Evolutionary conservation across 2,329 filamentous ascomycete species (phyloP).

Genomic region (Sarocladium oryzae): DNA sequence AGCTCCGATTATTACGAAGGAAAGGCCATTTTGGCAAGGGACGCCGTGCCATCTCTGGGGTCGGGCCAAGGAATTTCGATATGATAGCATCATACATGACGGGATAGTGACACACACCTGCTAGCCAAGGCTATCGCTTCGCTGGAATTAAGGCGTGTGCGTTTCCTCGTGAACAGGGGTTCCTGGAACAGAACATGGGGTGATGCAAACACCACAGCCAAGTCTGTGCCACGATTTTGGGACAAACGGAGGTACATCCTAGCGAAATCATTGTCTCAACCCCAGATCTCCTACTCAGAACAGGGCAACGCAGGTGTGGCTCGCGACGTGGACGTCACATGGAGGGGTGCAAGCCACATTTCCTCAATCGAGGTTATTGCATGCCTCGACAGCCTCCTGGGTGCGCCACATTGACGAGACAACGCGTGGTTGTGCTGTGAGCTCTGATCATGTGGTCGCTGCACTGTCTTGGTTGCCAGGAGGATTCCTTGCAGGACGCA

Average conservation of each 20-base stretch:
- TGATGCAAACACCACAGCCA: background rate
- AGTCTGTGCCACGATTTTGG: background rate
- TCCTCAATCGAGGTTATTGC: background rate
- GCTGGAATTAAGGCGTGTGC: background rate
- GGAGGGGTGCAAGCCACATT: conserved; percentile 3
- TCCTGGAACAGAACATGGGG: background rate
- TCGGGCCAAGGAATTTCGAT: background rate
- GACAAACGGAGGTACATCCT: too few relatives aligned
- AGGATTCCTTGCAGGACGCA: background rate
- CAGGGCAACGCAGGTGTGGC: background rate
- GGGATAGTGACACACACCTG: background rate
- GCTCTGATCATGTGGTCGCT: background rate
- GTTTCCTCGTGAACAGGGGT: conserved; percentile 1
- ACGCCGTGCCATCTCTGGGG: background rate
- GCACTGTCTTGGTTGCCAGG: background rate
- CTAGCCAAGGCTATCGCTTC: conserved; percentile 3
- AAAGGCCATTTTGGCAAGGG: background rate
- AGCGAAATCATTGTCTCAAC: conserved; percentile 4
- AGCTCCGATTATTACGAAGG: too few relatives aligned
- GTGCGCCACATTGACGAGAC: background rate
- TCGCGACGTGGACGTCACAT: background rate
- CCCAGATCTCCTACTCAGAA: background rate
- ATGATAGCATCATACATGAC: background rate
- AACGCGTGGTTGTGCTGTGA: conserved; percentile 2
- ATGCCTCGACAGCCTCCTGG: background rate